A percentile compares a stretch with the other conserved stretches of the same genome.
Conservation (phyloP, 495 filamentous ascomycete genomes). For the Penicillium argentinense region DNA sequence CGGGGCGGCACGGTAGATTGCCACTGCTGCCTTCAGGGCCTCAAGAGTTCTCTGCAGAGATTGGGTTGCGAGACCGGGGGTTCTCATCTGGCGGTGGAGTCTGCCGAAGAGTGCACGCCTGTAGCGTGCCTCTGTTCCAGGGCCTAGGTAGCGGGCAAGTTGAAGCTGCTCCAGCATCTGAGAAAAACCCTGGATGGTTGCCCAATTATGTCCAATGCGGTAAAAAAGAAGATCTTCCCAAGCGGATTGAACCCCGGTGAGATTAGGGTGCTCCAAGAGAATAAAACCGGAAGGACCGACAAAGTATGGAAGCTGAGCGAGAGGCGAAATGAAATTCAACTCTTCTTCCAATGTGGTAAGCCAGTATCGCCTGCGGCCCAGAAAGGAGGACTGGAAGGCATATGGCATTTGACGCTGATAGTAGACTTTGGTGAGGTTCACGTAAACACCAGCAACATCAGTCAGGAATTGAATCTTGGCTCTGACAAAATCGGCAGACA, state of each 20-base stretch:
- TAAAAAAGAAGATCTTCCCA: constrained; percentile 22
- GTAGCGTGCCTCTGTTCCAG: neutral
- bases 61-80: no score
- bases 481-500: no score
- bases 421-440: neutral
- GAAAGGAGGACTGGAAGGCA: neutral
- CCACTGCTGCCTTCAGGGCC: no score
- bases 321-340: neutral
- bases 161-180: constrained; percentile 8
- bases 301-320: neutral
- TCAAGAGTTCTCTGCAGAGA: no score
- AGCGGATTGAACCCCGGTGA: neutral
- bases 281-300: no score
- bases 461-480: neutral
- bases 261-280: no score
- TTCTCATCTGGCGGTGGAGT: neutral
- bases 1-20: no score
- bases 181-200: neutral
- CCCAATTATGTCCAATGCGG: constrained; percentile 14
- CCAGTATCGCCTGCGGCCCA: neutral
- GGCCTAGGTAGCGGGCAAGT: constrained; percentile 9
- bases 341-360: neutral
- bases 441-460: neutral
- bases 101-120: neutral
- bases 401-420: neutral